phyloP scores from a whole-genome alignment of 2,329 filamentous ascomycete genomes.

The Claviceps lovelessii region DNA sequence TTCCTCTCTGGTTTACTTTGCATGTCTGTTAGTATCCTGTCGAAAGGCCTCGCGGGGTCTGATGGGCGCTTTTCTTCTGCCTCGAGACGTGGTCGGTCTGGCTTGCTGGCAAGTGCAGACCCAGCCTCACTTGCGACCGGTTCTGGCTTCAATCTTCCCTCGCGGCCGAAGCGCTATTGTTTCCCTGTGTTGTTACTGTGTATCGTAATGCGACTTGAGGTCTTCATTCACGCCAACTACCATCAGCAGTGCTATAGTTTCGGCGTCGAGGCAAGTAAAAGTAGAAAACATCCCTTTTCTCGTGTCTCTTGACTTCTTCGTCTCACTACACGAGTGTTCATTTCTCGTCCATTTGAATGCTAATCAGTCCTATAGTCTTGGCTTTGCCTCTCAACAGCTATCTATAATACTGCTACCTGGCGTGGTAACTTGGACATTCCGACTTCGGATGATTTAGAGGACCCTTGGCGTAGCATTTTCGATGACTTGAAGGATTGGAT shows the following conservation, averaged over 20 bases:
- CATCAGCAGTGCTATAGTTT: constrained; percentile 36
- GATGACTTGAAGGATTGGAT: constrained; percentile 36
- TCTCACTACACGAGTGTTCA: not conserved
- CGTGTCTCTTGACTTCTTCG: not conserved
- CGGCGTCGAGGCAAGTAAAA: constrained; percentile 30
- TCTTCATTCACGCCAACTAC: constrained; percentile 30
- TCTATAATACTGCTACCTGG: constrained; percentile 29
- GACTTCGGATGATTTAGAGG: constrained; percentile 24
- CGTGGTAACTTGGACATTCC: constrained; percentile 17
- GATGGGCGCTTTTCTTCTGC: constrained; percentile 30
- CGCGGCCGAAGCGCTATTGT: constrained; percentile 32
- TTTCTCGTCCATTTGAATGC: not conserved
- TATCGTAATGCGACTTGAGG: constrained; percentile 33
- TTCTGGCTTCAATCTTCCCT: constrained; percentile 23
- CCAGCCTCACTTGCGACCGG: constrained; percentile 18
- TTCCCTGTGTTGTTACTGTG: constrained; percentile 29
- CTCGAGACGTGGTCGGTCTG: constrained; percentile 7
- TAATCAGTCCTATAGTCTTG: constrained; percentile 24
- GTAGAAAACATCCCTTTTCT: not conserved
- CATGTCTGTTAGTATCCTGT: constrained; percentile 27
- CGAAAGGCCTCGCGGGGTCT: constrained; percentile 31
- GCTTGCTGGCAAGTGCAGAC: constrained; percentile 8
- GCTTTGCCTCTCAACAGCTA: constrained; percentile 29
- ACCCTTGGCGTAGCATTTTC: constrained; percentile 32
- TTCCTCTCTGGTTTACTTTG: constrained; percentile 29